Evolutionary conservation across 75 land plant species (phyloP).

Genomic region (Cunninghamia lanceolata): DNA sequence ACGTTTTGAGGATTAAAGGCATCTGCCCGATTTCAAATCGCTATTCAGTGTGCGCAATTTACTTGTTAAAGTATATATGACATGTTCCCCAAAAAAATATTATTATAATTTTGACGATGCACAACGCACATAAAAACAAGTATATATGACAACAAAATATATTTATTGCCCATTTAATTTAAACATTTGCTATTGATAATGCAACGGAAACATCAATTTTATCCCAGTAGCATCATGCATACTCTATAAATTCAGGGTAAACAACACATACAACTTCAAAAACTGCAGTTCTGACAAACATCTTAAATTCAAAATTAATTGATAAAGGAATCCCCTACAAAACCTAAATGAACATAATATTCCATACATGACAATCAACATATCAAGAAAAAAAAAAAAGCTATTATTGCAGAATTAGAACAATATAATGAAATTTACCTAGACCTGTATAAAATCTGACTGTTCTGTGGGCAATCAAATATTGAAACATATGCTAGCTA

Average conservation of each 20-base stretch:
- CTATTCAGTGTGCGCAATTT: neutral
- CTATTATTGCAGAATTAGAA: neutral
- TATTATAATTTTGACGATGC: neutral
- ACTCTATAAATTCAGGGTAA: neutral
- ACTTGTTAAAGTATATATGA: neutral
- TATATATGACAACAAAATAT: neutral
- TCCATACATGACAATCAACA: neutral
- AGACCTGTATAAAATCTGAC: neutral
- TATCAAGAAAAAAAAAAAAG: neutral
- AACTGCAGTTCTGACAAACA: neutral
- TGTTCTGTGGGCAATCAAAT: neutral
- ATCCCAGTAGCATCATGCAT: neutral
- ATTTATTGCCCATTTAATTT: neutral
- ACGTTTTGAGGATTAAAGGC: neutral
- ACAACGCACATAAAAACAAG: neutral
- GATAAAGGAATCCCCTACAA: neutral
- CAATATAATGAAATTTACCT: neutral
- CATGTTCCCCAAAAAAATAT: neutral
- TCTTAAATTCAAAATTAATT: neutral
- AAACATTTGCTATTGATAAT: neutral
- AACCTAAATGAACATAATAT: neutral
- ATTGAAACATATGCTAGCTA: neutral
- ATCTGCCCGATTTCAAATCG: neutral
- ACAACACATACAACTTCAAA: neutral
- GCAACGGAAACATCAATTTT: neutral